phyloP scores from a whole-genome alignment of 2,329 filamentous ascomycete species.

The Cladosporium colombiae region DNA sequence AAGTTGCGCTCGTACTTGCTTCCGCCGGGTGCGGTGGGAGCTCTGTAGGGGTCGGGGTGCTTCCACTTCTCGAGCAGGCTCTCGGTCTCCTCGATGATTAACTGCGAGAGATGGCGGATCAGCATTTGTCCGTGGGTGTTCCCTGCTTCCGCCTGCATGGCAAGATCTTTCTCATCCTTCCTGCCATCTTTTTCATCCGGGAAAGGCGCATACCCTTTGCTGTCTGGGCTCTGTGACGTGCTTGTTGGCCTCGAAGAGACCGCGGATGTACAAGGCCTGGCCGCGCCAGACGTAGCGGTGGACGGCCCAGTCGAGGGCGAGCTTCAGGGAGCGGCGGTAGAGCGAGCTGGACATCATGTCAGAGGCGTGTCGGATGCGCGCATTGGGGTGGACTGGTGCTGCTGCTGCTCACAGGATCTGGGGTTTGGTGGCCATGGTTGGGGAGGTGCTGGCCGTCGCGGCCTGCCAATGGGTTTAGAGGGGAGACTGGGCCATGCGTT shows the following conservation, averaged over 20 bases:
- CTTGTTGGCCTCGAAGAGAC: conserved; percentile 91
- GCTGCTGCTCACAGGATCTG: conserved; percentile 17
- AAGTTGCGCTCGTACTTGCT: conserved; percentile 97
- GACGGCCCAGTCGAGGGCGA: conserved; percentile 92
- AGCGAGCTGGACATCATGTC: conserved; percentile 57
- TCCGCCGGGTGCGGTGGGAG: conserved; percentile 90
- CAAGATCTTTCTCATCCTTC: not conserved
- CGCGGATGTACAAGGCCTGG: conserved; percentile 93
- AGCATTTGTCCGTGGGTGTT: not conserved
- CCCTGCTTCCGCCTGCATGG: not conserved
- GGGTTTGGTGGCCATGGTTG: conserved; percentile 21
- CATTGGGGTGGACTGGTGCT: not conserved
- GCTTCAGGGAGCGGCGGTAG: conserved; percentile 90
- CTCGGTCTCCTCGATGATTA: conserved; percentile 83
- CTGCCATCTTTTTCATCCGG: not conserved
- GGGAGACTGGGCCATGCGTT: conserved; percentile 14
- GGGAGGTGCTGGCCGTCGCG: conserved; percentile 16
- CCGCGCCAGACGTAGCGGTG: conserved; percentile 92
- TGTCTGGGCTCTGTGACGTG: conserved; percentile 80
- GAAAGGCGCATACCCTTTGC: conserved; percentile 65
- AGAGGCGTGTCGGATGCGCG: conserved; percentile 14
- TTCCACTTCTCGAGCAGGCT: conserved; percentile 90
- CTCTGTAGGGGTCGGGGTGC: conserved; percentile 89
- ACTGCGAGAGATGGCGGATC: conserved; percentile 52
- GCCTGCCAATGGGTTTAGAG: conserved; percentile 21